Percentiles rank a stretch among this genome's conserved stretches.
Evolutionary conservation across 2,329 filamentous ascomycete genomes (phyloP).

Genomic region (Apiospora aurea): DNA sequence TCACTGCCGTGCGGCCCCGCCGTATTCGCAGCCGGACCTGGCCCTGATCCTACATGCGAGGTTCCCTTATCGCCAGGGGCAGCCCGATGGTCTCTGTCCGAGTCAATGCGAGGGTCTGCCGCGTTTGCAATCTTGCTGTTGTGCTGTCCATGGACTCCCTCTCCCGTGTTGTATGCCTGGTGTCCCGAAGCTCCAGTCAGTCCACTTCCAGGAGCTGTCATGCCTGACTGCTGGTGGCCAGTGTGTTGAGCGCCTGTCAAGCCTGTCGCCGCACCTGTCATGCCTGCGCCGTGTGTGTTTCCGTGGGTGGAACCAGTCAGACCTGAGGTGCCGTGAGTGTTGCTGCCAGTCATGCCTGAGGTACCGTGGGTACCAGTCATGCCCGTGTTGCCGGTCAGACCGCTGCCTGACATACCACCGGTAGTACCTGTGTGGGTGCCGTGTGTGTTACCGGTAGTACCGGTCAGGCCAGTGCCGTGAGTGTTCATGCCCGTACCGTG

Average conservation of each 20-base stretch:
- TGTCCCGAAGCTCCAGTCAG: background rate
- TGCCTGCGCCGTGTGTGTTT: background rate
- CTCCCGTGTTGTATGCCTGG: slow-evolving; percentile 26
- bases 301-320: background rate
- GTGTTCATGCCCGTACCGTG: slow-evolving; percentile 35
- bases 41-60: slow-evolving; percentile 35
- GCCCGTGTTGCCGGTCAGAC: slow-evolving; percentile 30
- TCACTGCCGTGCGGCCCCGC: slow-evolving; percentile 53
- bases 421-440: background rate
- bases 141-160: slow-evolving; percentile 42
- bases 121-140: slow-evolving; percentile 37
- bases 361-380: slow-evolving; percentile 25
- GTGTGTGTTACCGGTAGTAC: slow-evolving; percentile 33
- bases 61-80: slow-evolving; percentile 33
- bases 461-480: slow-evolving; percentile 26
- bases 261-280: background rate
- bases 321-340: background rate
- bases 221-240: background rate
- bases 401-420: background rate
- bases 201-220: background rate
- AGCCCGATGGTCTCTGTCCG: slow-evolving; percentile 42
- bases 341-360: background rate
- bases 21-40: slow-evolving; percentile 28
- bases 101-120: slow-evolving; percentile 44
- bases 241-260: background rate